Base-by-base conservation (phyloP, 2,329 filamentous ascomycete species). In the Colletotrichum tamarilloi region DNA sequence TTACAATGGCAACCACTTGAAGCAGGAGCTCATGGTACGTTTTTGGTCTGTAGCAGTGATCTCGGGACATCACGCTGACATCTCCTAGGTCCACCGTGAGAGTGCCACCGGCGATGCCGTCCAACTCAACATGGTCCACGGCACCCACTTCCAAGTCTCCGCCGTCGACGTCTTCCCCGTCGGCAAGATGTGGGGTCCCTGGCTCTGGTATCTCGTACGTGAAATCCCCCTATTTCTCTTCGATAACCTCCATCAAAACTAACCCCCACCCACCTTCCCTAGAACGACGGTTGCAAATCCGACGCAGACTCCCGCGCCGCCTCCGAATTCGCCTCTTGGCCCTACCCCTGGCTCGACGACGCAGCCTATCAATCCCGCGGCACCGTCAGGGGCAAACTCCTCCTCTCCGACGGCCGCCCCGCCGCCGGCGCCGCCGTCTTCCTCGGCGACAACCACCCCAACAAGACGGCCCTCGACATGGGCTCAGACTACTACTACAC, bases 91-190 rank as follows among this genome's bases (percentile, higher is more conserved):
- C 3, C 87, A 88, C 73, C 84, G 87, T 6, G 87, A 89, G 75
- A 86, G 83, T 4, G 75, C 80, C 6, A 87, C 86, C 0, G 87
- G 87, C 5, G 87, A 89, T 72, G 82, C 83, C 1, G 87, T 89
- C 2, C 85, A 88, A 73, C 79, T 89, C 49, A 89, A 89, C 77
- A 87, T 89, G 84, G 82, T 89, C 42, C 87, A 89, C 75, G 87
- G 87, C 42, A 88, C 87, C 0, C 85, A 87, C 75, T 86, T 85
- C 75, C 80, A 81, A 75, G 82, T 81, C 4, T 79, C 77, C 1
- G 79, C 80, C 55, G 77, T 75, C 24, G 84, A 85, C 62, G 78
- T 77, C 1, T 82, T 83, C 74, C 75, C 80, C 38, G 77, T 82
- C n/a, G 83, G 82, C 4, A 85, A 85, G 78, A 82, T 81, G 26